Evolutionary conservation across 139 green algal species (phyloP).

Genomic region (Chlorella ohadii): DNA sequence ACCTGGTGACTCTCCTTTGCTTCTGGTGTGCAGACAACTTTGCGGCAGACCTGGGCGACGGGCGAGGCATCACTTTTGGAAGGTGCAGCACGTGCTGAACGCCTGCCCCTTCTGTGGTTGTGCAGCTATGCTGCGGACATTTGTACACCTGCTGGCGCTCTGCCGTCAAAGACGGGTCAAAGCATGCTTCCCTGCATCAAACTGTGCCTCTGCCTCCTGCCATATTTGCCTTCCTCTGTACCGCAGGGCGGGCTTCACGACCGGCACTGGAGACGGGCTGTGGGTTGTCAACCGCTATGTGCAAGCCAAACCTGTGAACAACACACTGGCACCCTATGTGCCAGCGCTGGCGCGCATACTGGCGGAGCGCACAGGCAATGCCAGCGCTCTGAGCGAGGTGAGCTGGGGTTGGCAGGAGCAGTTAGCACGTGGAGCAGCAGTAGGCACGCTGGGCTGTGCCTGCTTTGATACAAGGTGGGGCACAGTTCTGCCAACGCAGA

Average conservation of each 20-base stretch:
- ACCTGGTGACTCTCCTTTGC: neutral
- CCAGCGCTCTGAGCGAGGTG: neutral
- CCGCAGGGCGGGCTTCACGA: neutral
- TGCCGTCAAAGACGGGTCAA: no score
- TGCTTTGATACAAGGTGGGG: no score
- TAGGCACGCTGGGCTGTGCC: no score
- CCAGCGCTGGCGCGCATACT: neutral
- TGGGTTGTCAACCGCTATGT: slow-evolving; percentile 2
- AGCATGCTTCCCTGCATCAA: no score
- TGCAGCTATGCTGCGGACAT: no score
- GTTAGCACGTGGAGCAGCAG: no score
- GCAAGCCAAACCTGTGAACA: neutral
- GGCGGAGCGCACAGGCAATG: neutral
- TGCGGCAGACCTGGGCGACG: neutral
- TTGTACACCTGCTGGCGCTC: no score
- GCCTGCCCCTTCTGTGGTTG: no score
- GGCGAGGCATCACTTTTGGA: slow-evolving; percentile 17
- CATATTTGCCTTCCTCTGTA: no score
- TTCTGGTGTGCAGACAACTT: neutral
- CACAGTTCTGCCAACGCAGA: no score
- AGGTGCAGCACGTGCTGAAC: no score
- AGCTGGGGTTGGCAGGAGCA: no score
- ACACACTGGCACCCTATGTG: neutral
- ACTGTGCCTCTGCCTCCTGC: neutral
- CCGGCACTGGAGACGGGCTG: slow-evolving; percentile 4